Percentiles rank a stretch among this genome's conserved stretches.
Conservation (phyloP, 805 yeast species). For the Kodamaea kakaduensis region DNA sequence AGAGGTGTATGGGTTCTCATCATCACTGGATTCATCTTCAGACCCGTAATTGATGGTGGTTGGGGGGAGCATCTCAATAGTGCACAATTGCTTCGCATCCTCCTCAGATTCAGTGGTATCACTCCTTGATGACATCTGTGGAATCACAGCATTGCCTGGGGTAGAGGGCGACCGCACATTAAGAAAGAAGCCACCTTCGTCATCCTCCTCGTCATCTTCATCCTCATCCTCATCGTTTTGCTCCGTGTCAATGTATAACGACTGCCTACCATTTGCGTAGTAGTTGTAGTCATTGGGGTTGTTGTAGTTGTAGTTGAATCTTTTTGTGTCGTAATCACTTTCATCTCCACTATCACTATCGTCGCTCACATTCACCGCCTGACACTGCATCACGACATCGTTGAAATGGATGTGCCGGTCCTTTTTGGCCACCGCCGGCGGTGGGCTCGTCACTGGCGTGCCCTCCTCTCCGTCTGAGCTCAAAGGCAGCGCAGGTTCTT, state of each 20-base stretch:
- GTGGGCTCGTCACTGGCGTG: slow-evolving; percentile 3
- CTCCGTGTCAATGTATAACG: slow-evolving; percentile 12
- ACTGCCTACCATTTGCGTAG: slow-evolving; percentile 17
- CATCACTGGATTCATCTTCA: slow-evolving; percentile 58
- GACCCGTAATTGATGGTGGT: slow-evolving; percentile 79
- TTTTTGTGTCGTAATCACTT: slow-evolving; percentile 36
- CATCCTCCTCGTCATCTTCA: slow-evolving; percentile 49
- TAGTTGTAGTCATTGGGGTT: slow-evolving; percentile 16
- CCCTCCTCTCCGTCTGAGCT: background rate
- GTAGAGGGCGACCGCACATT: slow-evolving; percentile 46
- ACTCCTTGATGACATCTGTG: slow-evolving; percentile 7
- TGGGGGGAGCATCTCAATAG: slow-evolving; percentile 80
- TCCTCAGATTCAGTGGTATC: slow-evolving; percentile 25
- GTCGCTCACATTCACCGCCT: slow-evolving; percentile 52
- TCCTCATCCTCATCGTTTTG: slow-evolving; percentile 24
- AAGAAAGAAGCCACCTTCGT: slow-evolving; percentile 67
- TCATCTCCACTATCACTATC: slow-evolving; percentile 20
- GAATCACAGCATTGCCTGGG: slow-evolving; percentile 2
- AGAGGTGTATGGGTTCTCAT: slow-evolving; percentile 47
- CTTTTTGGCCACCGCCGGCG: slow-evolving; percentile 13
- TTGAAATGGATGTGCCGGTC: slow-evolving; percentile 86
- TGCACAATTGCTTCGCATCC: slow-evolving; percentile 36
- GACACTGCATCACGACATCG: slow-evolving; percentile 92
- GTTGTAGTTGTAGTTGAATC: slow-evolving; percentile 25
- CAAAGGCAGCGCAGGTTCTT: background rate